Base-by-base conservation (phyloP, 2,329 filamentous ascomycete genomes). In the Nemania sp. region DNA sequence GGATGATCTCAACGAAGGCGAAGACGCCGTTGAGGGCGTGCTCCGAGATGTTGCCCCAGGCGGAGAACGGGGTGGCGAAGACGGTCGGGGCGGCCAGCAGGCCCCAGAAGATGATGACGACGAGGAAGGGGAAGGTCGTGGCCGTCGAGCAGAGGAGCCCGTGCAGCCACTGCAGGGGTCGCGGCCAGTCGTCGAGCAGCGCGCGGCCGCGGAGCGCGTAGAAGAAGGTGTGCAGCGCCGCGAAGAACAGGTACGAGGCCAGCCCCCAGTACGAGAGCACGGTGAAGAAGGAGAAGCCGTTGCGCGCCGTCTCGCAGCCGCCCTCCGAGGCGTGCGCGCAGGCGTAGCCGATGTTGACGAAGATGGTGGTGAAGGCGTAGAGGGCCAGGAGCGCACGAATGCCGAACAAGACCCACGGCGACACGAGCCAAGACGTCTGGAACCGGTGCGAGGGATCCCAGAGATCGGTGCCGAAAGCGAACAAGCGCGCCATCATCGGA, bases 201-300 rank as follows among this genome's bases (percentile, higher is more conserved):
- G 86, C 77, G 2, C 73, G 71, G 46, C 83, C 81, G 29, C 76
- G 77, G 43, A 77, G 75, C 12, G 83, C 82, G 77, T 94, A 95
- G 49, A 81, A 82, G 54, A 85, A 77, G 5, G 90, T 92, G 78
- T 96, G 91, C 17, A 85, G 64, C 17, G 88, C 81, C 1, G 89
- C 81, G 69, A 88, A 78, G 58, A 87, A 80, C 73, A 89, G 88
- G 80, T 96, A 96, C 77, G 93, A 94, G 21, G 84, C 87, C 37
- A 94, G 77, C 1, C 90, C 90, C 90, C 90, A 95, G 81, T 89
- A 95, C 10, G 89, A 91, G 60, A 95, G 79, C 70, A 87, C 81
- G 29, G 92, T 96, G 79, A 96, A 96, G 80, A 86, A 96, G 69
- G 87, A 91, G 79, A 96, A 95, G 47, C 82, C 83, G 47, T 79